Evolutionary conservation across 306 rosid genomes (phyloP).

Genomic region (Hippophae rhamnoides): DNA sequence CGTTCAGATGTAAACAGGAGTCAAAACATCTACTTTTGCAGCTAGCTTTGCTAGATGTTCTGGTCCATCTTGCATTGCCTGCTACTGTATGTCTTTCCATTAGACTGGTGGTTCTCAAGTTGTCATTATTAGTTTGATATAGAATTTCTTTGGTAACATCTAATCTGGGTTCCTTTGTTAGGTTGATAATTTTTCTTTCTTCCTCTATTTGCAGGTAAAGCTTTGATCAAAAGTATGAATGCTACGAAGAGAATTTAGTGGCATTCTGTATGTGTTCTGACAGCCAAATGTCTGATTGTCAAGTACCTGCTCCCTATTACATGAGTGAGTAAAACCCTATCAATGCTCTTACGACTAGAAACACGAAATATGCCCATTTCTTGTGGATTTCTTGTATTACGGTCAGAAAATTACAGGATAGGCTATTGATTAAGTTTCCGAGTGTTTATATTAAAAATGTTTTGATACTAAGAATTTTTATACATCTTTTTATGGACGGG

Average conservation of each 20-base stretch:
- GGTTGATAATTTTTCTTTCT: neutral
- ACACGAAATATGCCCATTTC: constrained; percentile 19
- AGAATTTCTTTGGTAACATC: neutral
- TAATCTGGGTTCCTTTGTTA: neutral
- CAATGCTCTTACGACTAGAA: constrained; percentile 16
- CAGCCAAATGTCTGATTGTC: constrained; percentile 18
- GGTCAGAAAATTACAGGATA: constrained; percentile 5
- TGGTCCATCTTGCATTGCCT: too few species aligned
- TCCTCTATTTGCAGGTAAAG: constrained; percentile 24
- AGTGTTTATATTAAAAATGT: neutral
- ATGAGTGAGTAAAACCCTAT: constrained; percentile 4
- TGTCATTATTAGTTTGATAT: too few species aligned
- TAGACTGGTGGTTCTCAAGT: too few species aligned
- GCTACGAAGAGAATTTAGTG: constrained; percentile 7
- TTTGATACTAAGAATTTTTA: neutral
- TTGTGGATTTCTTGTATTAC: constrained; percentile 5
- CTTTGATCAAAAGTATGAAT: constrained; percentile 5
- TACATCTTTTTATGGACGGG: too few species aligned
- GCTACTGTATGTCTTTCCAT: too few species aligned
- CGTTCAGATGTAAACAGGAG: too few species aligned
- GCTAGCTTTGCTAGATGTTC: too few species aligned
- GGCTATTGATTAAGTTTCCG: neutral
- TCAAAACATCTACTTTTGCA: too few species aligned
- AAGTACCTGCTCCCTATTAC: constrained; percentile 16
- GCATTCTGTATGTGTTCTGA: constrained; percentile 27